phyloP scores from a whole-genome alignment of 2,329 filamentous ascomycete genomes.

The Emergomyces africanus region DNA sequence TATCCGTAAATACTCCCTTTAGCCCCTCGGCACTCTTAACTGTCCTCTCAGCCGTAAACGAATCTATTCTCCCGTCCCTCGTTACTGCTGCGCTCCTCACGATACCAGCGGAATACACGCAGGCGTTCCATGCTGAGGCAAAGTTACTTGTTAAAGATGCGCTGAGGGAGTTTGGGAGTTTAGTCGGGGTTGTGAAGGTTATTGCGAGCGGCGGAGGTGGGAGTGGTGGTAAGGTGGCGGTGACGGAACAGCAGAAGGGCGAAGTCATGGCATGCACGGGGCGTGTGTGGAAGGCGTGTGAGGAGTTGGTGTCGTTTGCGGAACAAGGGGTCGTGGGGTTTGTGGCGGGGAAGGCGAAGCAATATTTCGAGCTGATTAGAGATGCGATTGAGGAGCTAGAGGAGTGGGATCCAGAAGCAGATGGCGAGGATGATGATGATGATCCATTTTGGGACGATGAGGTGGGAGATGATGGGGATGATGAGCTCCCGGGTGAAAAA shows the following conservation, averaged over 20 bases:
- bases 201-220: conserved; percentile 32
- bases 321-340: conserved; percentile 56
- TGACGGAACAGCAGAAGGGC: conserved; percentile 30
- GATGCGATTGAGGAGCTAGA: conserved; percentile 79
- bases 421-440: conserved; percentile 42
- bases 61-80: conserved; percentile 60
- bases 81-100: conserved; percentile 58
- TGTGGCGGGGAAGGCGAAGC: conserved; percentile 56
- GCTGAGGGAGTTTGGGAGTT: conserved; percentile 47
- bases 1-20: conserved; percentile 78
- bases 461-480: conserved; percentile 11
- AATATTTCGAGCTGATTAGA: conserved; percentile 61
- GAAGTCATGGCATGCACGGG: conserved; percentile 57
- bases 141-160: conserved; percentile 46
- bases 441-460: conserved; percentile 22
- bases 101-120: conserved; percentile 48
- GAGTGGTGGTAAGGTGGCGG: not conserved
- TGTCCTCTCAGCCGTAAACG: conserved; percentile 59
- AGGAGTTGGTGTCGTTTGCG: conserved; percentile 53
- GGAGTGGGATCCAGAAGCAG: conserved; percentile 69
- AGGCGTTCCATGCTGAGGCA: conserved; percentile 51
- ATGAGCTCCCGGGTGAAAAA: conserved; percentile 10
- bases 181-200: conserved; percentile 47
- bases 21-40: conserved; percentile 61
- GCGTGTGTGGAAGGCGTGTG: conserved; percentile 72